Evolutionary conservation across 805 yeast genomes (phyloP).

Genomic region (Wickerhamomyces silvicola): DNA sequence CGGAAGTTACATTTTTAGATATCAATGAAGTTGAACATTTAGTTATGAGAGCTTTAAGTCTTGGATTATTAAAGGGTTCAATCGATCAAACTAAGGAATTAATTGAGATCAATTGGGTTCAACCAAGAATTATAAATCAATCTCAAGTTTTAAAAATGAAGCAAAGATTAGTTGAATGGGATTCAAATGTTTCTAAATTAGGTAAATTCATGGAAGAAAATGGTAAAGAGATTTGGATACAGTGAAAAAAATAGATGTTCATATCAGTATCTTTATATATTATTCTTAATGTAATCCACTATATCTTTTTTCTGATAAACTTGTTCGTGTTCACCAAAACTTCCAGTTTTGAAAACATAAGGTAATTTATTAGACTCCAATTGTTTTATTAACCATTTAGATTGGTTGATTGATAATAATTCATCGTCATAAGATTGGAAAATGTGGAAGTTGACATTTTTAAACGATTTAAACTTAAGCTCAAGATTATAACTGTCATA

Average conservation of each 20-base stretch:
- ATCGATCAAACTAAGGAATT: slow-evolving; percentile 82
- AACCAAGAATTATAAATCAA: slow-evolving; percentile 85
- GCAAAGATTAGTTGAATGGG: slow-evolving; percentile 72
- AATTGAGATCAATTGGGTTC: slow-evolving; percentile 87
- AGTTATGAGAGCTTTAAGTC: slow-evolving; percentile 83
- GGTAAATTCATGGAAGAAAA: slow-evolving; percentile 52
- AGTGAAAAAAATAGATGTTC: slow-evolving; percentile 5
- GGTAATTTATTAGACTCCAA: slow-evolving; percentile 20
- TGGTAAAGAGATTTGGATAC: slow-evolving; percentile 64
- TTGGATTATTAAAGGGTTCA: slow-evolving; percentile 79
- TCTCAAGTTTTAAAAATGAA: slow-evolving; percentile 76
- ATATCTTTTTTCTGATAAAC: slow-evolving; percentile 43
- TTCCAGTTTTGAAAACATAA: slow-evolving; percentile 23
- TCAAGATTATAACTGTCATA: slow-evolving; percentile 29
- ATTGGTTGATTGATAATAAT: slow-evolving; percentile 47
- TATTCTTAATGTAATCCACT: slow-evolving; percentile 23
- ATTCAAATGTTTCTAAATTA: slow-evolving; percentile 59
- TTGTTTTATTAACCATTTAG: slow-evolving; percentile 31
- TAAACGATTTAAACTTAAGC: slow-evolving; percentile 2
- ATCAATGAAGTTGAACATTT: slow-evolving; percentile 76
- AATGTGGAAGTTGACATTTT: slow-evolving; percentile 26
- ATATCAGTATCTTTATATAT: neutral
- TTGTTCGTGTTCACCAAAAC: slow-evolving; percentile 60
- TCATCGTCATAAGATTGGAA: slow-evolving; percentile 67
- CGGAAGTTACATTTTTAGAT: slow-evolving; percentile 58